Percentiles rank a stretch among this genome's conserved stretches.
These are phyloP conservation scores for Cryphonectria carpinicola DNA, from an alignment of 2,329 filamentous ascomycete genomes.

Conservation along the genomic window DNA sequence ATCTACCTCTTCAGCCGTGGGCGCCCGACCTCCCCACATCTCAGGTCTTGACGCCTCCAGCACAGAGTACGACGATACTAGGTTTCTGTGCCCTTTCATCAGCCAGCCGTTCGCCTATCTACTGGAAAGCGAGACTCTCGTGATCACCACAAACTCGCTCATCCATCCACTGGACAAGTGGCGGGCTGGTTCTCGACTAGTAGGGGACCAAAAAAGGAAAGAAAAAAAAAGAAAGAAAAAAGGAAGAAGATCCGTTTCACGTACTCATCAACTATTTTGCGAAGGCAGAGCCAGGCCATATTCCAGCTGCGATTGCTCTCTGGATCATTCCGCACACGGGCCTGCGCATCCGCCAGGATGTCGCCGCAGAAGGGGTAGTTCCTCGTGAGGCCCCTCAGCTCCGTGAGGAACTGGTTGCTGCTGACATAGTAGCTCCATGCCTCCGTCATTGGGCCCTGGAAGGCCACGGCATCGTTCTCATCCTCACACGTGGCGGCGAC, in stretches of 20 bases:
- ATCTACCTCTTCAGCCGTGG: constrained; percentile 58
- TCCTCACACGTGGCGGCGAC: constrained; percentile 62
- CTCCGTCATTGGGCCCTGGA: constrained; percentile 67
- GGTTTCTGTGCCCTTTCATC: constrained; percentile 46
- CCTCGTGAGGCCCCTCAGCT: constrained; percentile 69
- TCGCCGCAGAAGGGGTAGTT: constrained; percentile 71
- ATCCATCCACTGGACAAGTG: not conserved
- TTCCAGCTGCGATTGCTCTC: constrained; percentile 75
- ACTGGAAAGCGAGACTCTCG: not conserved
- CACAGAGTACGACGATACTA: constrained; percentile 65
- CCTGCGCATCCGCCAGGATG: constrained; percentile 67
- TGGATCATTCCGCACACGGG: constrained; percentile 65
- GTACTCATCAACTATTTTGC: constrained; percentile 68
- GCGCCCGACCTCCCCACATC: constrained; percentile 70
- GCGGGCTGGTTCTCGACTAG: not conserved
- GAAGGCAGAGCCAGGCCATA: constrained; percentile 71
- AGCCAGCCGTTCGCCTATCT: not conserved
- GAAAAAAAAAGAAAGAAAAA: not conserved
- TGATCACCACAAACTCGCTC: not conserved
- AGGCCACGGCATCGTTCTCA: constrained; percentile 61
- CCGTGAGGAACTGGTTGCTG: constrained; percentile 69
- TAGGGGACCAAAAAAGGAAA: not conserved
- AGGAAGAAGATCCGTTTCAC: constrained; percentile 34
- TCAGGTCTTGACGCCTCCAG: constrained; percentile 63
- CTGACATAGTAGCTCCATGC: constrained; percentile 75